Evolutionary conservation across 2,329 filamentous ascomycete species (phyloP).

Genomic region (Daldinia sp.): DNA sequence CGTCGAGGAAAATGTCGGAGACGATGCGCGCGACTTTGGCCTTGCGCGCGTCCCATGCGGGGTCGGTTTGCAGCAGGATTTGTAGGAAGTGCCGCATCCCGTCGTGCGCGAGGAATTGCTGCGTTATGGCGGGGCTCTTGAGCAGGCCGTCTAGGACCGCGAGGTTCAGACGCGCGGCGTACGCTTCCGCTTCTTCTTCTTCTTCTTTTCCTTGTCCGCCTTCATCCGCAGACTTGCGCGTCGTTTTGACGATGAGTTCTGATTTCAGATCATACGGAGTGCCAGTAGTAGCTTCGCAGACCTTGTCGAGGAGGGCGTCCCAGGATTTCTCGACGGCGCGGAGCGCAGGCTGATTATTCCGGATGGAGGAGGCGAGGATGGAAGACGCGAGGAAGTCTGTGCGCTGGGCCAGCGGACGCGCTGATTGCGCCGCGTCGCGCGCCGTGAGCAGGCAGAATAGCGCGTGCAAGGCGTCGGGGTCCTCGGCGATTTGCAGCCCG

Average conservation of each 20-base stretch:
- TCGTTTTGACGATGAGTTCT: conserved; percentile 57
- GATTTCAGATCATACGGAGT: conserved; percentile 35
- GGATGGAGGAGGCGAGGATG: conserved; percentile 68
- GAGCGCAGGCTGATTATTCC: conserved; percentile 74
- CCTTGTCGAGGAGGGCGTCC: conserved; percentile 55
- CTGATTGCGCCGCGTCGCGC: conserved; percentile 42
- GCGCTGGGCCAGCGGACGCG: conserved; percentile 45
- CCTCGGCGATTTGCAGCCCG: conserved; percentile 71
- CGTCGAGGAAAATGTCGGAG: conserved; percentile 75
- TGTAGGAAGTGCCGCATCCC: conserved; percentile 68
- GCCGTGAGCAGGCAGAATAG: conserved; percentile 68
- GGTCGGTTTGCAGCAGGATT: conserved; percentile 62
- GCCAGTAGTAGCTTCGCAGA: conserved; percentile 5
- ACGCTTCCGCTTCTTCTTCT: conserved; percentile 31
- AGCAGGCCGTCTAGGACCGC: conserved; percentile 68
- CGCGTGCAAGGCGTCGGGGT: conserved; percentile 64
- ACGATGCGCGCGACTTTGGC: conserved; percentile 69
- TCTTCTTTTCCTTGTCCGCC: too few species aligned
- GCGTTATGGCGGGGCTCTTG: conserved; percentile 64
- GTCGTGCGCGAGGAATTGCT: conserved; percentile 65
- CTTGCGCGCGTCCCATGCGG: conserved; percentile 63
- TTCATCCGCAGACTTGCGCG: too few species aligned
- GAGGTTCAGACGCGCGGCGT: conserved; percentile 52
- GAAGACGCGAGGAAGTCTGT: conserved; percentile 66
- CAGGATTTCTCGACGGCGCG: conserved; percentile 63